phyloP scores from a whole-genome alignment of 352 stramenopile species.

The Globisporangium perplexum region DNA sequence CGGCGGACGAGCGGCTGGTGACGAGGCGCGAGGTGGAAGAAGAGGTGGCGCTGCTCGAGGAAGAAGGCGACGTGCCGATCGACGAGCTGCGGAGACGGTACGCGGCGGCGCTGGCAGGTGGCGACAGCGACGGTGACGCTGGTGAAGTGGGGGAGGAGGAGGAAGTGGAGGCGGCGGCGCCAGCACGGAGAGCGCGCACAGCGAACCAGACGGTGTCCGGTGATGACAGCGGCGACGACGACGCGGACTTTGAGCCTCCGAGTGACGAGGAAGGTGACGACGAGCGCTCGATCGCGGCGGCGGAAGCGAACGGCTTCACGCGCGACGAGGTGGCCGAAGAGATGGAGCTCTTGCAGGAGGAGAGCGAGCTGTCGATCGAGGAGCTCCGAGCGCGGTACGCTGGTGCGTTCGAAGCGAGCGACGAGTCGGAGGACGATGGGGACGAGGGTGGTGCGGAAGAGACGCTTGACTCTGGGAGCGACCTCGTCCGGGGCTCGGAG shows the following conservation, averaged over 20 bases:
- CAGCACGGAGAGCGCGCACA: too few relatives aligned
- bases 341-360: slow-evolving; percentile 79
- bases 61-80: slow-evolving; percentile 90
- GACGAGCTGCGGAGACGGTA: slow-evolving; percentile 71
- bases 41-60: slow-evolving; percentile 84
- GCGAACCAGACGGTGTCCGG: too few relatives aligned
- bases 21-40: slow-evolving; percentile 32
- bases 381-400: slow-evolving; percentile 51
- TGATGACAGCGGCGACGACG: slow-evolving; percentile 9
- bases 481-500: not conserved
- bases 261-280: slow-evolving; percentile 65
- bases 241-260: slow-evolving; percentile 25
- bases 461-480: not conserved
- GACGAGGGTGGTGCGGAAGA: not conserved
- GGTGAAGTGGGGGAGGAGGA: slow-evolving; percentile 13
- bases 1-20: slow-evolving; percentile 57
- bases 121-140: not conserved
- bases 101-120: slow-evolving; percentile 14
- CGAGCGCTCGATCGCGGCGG: slow-evolving; percentile 88
- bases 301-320: slow-evolving; percentile 56
- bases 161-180: slow-evolving; percentile 8
- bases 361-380: slow-evolving; percentile 93
- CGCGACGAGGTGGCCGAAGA: slow-evolving; percentile 71
- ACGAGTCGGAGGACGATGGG: slow-evolving; percentile 14
- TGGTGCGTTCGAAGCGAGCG: slow-evolving; percentile 19